phyloP scores from a whole-genome alignment of 2,329 filamentous ascomycete genomes.

The Chaetothyriales sp. region DNA sequence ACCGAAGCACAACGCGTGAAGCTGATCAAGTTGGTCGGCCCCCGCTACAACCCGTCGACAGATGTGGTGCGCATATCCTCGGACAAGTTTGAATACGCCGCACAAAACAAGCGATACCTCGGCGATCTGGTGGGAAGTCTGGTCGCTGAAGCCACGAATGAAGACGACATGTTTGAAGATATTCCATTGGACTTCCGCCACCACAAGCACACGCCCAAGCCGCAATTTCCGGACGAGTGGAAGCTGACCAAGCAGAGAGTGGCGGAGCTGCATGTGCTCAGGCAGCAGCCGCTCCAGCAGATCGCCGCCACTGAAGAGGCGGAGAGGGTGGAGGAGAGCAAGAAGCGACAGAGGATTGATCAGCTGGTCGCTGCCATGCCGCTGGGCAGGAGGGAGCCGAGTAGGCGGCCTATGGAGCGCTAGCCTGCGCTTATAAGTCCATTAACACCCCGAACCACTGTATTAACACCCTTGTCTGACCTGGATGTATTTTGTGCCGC shows the following conservation, averaged over 20 bases:
- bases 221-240: conserved; percentile 72
- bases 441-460: not conserved
- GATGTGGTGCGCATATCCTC: conserved; percentile 78
- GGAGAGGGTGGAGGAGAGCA: conserved; percentile 11
- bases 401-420: not conserved
- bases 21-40: conserved; percentile 72
- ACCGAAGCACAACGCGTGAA: conserved; percentile 58
- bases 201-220: conserved; percentile 53
- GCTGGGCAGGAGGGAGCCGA: conserved; percentile 4
- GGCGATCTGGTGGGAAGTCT: conserved; percentile 63
- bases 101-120: conserved; percentile 94
- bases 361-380: conserved; percentile 2
- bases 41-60: conserved; percentile 74
- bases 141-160: conserved; percentile 62
- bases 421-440: not conserved
- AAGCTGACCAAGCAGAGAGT: conserved; percentile 58
- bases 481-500: not conserved
- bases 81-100: conserved; percentile 75
- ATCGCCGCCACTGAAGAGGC: conserved; percentile 27
- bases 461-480: not conserved
- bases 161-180: conserved; percentile 70
- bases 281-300: conserved; percentile 42
- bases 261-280: conserved; percentile 44
- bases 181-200: conserved; percentile 82
- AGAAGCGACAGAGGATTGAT: conserved; percentile 7